These are phyloP conservation scores for Pseudogymnoascus sp. DNA, from an alignment of 2,329 filamentous ascomycete species.

Conservation along the genomic window DNA sequence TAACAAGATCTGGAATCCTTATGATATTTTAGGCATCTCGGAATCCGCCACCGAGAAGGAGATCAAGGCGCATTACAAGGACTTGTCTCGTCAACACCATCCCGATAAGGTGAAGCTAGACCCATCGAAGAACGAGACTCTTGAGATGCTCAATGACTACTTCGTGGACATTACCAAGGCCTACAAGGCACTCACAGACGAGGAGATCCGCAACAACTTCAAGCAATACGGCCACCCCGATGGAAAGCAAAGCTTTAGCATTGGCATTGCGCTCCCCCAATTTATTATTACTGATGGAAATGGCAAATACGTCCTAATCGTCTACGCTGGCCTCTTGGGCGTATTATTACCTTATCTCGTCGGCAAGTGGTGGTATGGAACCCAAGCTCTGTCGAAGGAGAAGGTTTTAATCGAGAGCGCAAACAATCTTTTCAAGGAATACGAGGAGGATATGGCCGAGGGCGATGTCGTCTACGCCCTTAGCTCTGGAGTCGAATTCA, in stretches of 20 bases:
- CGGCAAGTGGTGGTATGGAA: conserved; percentile 98
- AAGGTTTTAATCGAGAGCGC: conserved; percentile 88
- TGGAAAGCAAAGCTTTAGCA: conserved; percentile 96
- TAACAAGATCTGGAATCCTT: conserved; percentile 89
- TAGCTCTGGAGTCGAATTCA: conserved; percentile 81
- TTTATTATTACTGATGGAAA: conserved; percentile 90
- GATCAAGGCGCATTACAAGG: conserved; percentile 88
- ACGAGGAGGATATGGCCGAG: conserved; percentile 74
- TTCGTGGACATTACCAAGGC: conserved; percentile 97
- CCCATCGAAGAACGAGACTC: conserved; percentile 77
- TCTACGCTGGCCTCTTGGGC: conserved; percentile 83
- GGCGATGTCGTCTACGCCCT: conserved; percentile 73
- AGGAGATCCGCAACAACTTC: conserved; percentile 95
- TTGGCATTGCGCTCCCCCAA: conserved; percentile 90
- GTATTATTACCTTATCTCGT: conserved; percentile 88
- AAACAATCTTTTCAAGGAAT: conserved; percentile 90
- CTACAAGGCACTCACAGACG: conserved; percentile 95
- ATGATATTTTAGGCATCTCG: conserved; percentile 82
- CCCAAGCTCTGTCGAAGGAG: conserved; percentile 86
- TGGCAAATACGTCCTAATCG: conserved; percentile 86
- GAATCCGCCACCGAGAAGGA: conserved; percentile 81
- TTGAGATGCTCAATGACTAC: conserved; percentile 73
- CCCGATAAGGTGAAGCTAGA: conserved; percentile 89
- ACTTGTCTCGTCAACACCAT: conserved; percentile 77
- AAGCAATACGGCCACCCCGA: conserved; percentile 94